Evolutionary conservation across 2,329 filamentous ascomycete species (phyloP), one percentile per base, ranked within the genome.

Genomic region (Pyrenophora teres): DNA sequence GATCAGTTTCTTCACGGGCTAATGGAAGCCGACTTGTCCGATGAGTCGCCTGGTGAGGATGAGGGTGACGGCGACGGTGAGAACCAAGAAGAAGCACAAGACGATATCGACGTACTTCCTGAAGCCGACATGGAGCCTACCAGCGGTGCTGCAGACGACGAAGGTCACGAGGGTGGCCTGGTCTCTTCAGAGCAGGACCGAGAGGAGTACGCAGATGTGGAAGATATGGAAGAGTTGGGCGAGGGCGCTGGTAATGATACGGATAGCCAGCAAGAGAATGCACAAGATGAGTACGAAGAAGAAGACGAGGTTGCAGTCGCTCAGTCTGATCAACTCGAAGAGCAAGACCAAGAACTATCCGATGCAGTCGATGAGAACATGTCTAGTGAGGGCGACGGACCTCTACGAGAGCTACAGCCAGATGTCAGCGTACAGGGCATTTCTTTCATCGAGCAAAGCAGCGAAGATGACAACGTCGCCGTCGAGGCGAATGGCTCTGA

Each of bases 1-100:
- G 42, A 55, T 8, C 39, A 55, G 43, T 37, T 47, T 31, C 37
- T 52, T 6, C 23, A 38, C 2, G 44, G 44, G 2, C 36, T 55
- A 3, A 38, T 52, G 27, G 39, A 45, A 37, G 50, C 46, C 1
- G 18, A 41, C 13, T 30, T 9, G 9, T 38, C 36, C 7, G 23
- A 25, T 8, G 23, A 7, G 2, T 7, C 23, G 23, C 23, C 23
- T 25, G 23, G 4, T 25, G 23, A 25, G 2, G 7, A 25, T 25
- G 8, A 21, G 12, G 30, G 36, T 9, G 4, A 19, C 12, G 8
- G 3, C 25, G n/a, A 19, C 18, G 40, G 8, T 3, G n/a, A 48
- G 3, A 32, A 42, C 5, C 19, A 15, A 13, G 35, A 40, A 3
- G 30, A 46, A 13, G 16, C 10, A 27, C 40, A 39, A 10, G 25